These are phyloP conservation scores for Myochromella boudieri DNA, from an alignment of 768 basidiomycete genomes.

Conservation along the genomic window DNA sequence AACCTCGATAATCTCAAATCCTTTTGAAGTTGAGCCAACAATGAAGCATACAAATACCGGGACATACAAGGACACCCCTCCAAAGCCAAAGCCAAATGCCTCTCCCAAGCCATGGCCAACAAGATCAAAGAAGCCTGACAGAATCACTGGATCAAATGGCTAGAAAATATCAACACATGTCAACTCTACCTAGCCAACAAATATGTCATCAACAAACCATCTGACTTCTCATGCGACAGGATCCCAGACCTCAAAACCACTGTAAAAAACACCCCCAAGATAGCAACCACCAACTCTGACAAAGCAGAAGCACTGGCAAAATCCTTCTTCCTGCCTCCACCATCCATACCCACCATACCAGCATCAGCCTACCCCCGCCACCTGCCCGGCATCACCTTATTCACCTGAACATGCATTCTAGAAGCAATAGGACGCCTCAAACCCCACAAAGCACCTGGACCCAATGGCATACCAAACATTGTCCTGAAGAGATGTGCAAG, in stretches of 20 bases:
- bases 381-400: too few species aligned
- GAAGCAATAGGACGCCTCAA: too few species aligned
- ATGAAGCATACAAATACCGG: background rate
- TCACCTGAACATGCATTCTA: too few species aligned
- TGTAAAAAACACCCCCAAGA: background rate
- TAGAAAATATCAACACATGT: background rate
- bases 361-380: too few species aligned
- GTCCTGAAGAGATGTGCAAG: too few species aligned
- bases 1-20: conserved; percentile 10
- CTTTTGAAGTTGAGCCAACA: background rate
- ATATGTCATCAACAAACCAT: background rate
- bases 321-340: conserved; percentile 16
- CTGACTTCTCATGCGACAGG: background rate
- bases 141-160: conserved; percentile 1
- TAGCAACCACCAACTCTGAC: background rate
- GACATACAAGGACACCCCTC: background rate
- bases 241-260: background rate
- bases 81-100: background rate
- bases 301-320: conserved; percentile 7
- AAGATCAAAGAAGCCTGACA: background rate
- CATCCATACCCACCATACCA: too few species aligned
- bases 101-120: background rate
- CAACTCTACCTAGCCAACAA: conserved; percentile 3
- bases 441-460: too few species aligned
- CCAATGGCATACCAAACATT: too few species aligned